Conservation (phyloP, 106 monocot species). For the Acorus calamus region DNA sequence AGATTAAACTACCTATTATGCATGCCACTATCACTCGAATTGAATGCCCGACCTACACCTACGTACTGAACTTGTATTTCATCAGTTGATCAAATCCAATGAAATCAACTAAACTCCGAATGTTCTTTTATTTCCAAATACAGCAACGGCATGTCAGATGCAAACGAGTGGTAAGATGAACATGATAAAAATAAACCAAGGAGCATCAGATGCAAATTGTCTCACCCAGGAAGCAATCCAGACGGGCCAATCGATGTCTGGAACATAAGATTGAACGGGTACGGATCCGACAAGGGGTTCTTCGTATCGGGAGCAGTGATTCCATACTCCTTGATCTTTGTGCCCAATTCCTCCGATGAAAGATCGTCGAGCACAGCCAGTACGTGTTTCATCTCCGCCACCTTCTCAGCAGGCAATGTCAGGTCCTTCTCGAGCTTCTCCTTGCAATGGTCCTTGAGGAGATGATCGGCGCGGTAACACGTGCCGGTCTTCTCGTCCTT, state of each 20-base stretch:
- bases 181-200: neutral
- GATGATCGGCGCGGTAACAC: conserved; percentile 89
- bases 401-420: conserved; percentile 51
- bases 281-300: conserved; percentile 81
- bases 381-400: conserved; percentile 58
- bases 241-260: conserved; percentile 91
- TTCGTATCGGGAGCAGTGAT: conserved; percentile 85
- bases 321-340: conserved; percentile 78
- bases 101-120: no score
- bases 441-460: conserved; percentile 88
- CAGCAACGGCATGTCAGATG: no score
- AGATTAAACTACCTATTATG: no score
- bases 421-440: conserved; percentile 89
- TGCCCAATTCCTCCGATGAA: conserved; percentile 61
- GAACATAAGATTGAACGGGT: conserved; percentile 98
- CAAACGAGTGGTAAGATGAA: no score
- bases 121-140: no score
- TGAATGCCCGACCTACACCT: no score
- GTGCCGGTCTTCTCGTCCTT: conserved; percentile 90
- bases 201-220: neutral
- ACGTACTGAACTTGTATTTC: no score
- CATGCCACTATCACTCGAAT: no score
- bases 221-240: conserved; percentile 67
- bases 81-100: no score
- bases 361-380: conserved; percentile 72